A percentile compares a stretch with the other conserved stretches of the same genome.
phyloP scores from a whole-genome alignment of 352 stramenopile species.

The Phytophthora fragariae region DNA sequence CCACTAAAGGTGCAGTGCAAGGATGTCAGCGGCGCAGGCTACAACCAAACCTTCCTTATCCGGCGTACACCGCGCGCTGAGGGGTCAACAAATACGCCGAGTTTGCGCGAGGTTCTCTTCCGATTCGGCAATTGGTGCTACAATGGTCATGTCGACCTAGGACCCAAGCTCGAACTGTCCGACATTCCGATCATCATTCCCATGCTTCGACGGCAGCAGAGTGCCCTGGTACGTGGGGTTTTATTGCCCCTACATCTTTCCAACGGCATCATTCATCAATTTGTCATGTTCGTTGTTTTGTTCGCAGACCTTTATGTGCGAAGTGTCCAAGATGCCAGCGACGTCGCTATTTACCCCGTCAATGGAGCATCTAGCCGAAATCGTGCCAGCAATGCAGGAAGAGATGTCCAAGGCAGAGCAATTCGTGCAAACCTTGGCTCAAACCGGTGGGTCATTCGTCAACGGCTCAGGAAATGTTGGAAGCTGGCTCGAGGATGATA shows the following conservation, averaged over 20 bases:
- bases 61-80: conserved; percentile 61
- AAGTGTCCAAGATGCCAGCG: conserved; percentile 91
- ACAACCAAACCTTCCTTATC: conserved; percentile 90
- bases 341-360: conserved; percentile 89
- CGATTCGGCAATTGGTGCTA: conserved; percentile 97
- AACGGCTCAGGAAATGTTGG: conserved; percentile 57
- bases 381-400: conserved; percentile 88
- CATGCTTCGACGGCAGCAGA: conserved; percentile 93
- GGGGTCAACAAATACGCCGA: conserved; percentile 40
- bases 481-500: conserved; percentile 92
- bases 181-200: conserved; percentile 96
- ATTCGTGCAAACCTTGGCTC: conserved; percentile 74
- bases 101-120: conserved; percentile 93
- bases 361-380: conserved; percentile 87
- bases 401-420: conserved; percentile 87
- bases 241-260: too few relatives aligned
- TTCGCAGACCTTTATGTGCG: conserved; percentile 90
- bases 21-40: conserved; percentile 79
- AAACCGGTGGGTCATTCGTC: conserved; percentile 61
- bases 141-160: conserved; percentile 92
- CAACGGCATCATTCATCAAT: too few relatives aligned
- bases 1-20: conserved; percentile 88
- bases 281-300: neutral
- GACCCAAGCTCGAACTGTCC: conserved; percentile 85
- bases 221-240: conserved; percentile 64